These are phyloP conservation scores for Sisymbrium altissimum DNA, from an alignment of 345 rosid species.

Conservation along the genomic window DNA sequence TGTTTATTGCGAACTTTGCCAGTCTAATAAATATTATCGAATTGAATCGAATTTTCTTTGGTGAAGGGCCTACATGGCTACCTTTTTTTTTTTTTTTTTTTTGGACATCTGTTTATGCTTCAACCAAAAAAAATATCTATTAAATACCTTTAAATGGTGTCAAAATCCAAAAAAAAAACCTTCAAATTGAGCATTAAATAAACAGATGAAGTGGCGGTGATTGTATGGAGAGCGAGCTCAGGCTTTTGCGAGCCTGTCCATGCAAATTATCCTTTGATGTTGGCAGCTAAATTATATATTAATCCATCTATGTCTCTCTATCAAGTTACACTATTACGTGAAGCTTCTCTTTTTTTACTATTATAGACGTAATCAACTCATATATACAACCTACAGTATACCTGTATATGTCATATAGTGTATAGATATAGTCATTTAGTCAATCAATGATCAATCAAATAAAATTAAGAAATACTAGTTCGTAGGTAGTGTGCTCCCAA, in stretches of 20 bases:
- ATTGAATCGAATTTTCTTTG: no score
- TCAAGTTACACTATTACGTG: slow-evolving; percentile 13
- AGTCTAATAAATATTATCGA: no score
- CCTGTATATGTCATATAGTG: no score
- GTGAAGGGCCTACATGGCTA: no score
- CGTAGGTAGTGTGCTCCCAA: neutral
- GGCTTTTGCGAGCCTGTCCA: slow-evolving; percentile 3
- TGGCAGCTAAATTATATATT: neutral
- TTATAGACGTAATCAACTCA: neutral
- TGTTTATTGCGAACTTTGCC: no score
- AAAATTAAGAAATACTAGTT: neutral
- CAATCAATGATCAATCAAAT: neutral
- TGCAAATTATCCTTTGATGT: neutral
- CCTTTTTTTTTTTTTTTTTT: no score
- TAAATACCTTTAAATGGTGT: neutral
- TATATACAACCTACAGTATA: neutral
- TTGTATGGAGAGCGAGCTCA: neutral
- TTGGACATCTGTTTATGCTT: neutral
- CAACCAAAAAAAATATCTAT: neutral
- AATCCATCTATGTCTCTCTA: neutral
- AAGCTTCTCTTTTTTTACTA: neutral
- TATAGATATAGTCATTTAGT: neutral
- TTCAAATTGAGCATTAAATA: neutral
- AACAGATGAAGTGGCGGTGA: neutral
- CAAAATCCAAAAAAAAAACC: neutral